Base-by-base conservation (phyloP, 805 yeast species). In the Torulaspora quercuum region DNA sequence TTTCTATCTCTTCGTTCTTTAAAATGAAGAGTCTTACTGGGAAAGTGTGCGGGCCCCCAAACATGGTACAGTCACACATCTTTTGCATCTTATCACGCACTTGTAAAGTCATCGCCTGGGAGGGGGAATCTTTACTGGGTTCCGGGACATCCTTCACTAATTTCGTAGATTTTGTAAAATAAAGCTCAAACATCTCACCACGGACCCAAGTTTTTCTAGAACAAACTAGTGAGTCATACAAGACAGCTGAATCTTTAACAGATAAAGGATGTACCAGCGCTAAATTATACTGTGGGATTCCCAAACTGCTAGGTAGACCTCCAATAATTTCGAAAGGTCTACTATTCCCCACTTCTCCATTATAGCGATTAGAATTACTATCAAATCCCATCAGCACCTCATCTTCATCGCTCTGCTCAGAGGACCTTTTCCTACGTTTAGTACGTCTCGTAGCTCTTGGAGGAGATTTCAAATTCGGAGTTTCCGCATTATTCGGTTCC, bases 41-140 rank as follows among this genome's bases (percentile, higher is more conserved):
- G 61, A 86, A 86, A 0, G 67, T 61, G 61, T 90, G 98, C 0
- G 96, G 95, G 0, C 97, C 97, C 14, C 82, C 69, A 7, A 69
- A 67, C 63, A 88, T 61, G 1, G 67, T 63, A 42, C 89, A 78
- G 48, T 89, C 96, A 48, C 90, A 77, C 39, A 92, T 65, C 55
- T 87, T 88, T 42, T 87, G 81, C 95, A 89, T 88, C 38, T 79
- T 79, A 46, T 90, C 97, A 50, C 94, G 67, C 4, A 84, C 81
- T 21, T 35, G 43, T 24, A 39, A 27, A 9, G 39, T 35, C 41
- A 35, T 34, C 2, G 41, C 33, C 22, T 34, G 42, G 4, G 42
- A 16, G 5, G 33, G 22, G 14, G 32, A 33, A 12, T 42, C 42
- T 13, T 26, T 29, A 19, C 32, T 42, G 11, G 9, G 28, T 10